A percentile compares a stretch with the other conserved stretches of the same genome.
Conservation (phyloP, 1,284 basidiomycete species). For the Heliocybe sulcata region DNA sequence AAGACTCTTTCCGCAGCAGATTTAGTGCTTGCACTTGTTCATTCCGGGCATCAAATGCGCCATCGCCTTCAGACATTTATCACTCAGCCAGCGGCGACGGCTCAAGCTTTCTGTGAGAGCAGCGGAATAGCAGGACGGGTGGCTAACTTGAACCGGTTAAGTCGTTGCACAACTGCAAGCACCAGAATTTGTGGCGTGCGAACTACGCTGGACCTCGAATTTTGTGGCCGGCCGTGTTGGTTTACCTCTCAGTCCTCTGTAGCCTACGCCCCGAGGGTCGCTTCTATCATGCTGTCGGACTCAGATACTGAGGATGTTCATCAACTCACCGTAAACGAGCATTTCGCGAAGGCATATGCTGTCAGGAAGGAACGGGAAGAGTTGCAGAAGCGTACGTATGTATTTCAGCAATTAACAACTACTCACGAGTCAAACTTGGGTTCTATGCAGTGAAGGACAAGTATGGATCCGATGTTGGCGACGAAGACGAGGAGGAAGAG, state of each 20-base stretch:
- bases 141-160: too few species aligned
- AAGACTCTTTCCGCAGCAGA: slow-evolving; percentile 55
- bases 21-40: slow-evolving; percentile 25
- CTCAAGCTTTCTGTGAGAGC: too few species aligned
- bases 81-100: too few species aligned
- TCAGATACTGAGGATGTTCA: slow-evolving; percentile 32
- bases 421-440: background rate
- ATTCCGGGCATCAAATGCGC: background rate
- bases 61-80: background rate
- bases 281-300: slow-evolving; percentile 36
- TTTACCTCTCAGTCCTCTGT: too few species aligned
- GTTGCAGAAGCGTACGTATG: slow-evolving; percentile 59
- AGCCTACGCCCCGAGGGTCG: too few species aligned
- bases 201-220: too few species aligned
- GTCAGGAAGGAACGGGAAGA: slow-evolving; percentile 81
- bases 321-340: slow-evolving; percentile 70
- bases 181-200: too few species aligned
- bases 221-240: too few species aligned
- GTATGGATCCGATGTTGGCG: slow-evolving; percentile 68
- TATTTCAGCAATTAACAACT: background rate
- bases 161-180: too few species aligned
- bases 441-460: slow-evolving; percentile 68
- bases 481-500: slow-evolving; percentile 40
- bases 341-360: slow-evolving; percentile 78
- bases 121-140: too few species aligned